Evolutionary conservation across 495 filamentous ascomycete species (phyloP).

Genomic region (Aspergillus conjunctus): DNA sequence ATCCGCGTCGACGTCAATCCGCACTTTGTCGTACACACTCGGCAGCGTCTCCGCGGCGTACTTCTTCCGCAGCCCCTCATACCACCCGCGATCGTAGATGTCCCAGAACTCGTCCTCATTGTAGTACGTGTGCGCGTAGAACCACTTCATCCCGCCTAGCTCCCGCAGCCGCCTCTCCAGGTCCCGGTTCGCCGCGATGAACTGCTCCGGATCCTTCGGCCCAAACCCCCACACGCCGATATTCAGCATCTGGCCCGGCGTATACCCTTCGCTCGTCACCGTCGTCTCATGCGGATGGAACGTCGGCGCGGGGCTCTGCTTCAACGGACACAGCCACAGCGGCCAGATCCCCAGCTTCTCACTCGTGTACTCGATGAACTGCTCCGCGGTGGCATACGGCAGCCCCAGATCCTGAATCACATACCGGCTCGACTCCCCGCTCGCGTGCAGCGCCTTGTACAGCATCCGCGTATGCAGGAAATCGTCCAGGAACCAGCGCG

Average conservation of each 20-base stretch:
- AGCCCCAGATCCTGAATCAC: constrained; percentile 62
- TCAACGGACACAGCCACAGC: constrained; percentile 60
- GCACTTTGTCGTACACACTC: constrained; percentile 58
- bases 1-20: constrained; percentile 26
- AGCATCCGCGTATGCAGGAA: constrained; percentile 59
- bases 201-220: constrained; percentile 29
- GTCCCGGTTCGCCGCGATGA: constrained; percentile 60
- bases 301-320: constrained; percentile 17
- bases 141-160: constrained; percentile 66
- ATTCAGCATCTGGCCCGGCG: constrained; percentile 46
- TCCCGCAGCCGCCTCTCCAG: constrained; percentile 65
- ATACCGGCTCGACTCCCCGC: constrained; percentile 47
- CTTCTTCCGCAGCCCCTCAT: constrained; percentile 50
- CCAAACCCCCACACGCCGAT: constrained; percentile 57
- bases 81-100: constrained; percentile 51
- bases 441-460: constrained; percentile 58
- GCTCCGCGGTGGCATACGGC: constrained; percentile 44
- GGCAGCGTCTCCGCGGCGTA: constrained; percentile 52
- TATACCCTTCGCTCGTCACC: constrained; percentile 10
- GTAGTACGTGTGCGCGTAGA: constrained; percentile 60
- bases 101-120: constrained; percentile 57
- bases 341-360: constrained; percentile 54
- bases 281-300: constrained; percentile 17
- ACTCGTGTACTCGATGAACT: constrained; percentile 52
- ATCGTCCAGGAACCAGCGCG: constrained; percentile 53